Evolutionary conservation across 2,329 filamentous ascomycete genomes (phyloP), one percentile per base, ranked within the genome.

Genomic region (Talaromyces sp.): DNA sequence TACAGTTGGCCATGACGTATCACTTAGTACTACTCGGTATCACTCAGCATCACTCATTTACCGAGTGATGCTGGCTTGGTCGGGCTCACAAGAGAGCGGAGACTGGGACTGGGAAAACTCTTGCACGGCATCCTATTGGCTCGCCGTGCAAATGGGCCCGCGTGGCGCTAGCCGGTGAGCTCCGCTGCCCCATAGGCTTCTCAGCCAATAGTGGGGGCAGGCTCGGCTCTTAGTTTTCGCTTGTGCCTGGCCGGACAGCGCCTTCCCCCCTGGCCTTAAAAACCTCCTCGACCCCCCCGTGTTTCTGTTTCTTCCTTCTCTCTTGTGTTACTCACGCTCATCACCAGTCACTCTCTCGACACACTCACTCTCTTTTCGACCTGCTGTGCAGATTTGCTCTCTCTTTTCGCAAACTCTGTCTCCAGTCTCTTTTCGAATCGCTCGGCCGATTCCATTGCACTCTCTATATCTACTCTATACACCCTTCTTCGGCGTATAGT

Each of bases 381-480:
- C 60, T 61, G 61, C 61, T 61, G 61, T 63, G 61, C 61, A 56
- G 61, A 63, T 41, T 58, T 63, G 60, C 59, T 59, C 31, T 57
- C 52, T 59, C 57, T 35, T 61, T 58, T 35, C 55, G 56, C 61
- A 59, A 59, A 48, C 35, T 50, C 50, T 54, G 38, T 38, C 58
- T 26, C 43, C 35, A 31, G 32, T 52, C 35, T 26, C 9, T 60
- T 48, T 50, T 38, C 51, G 57, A 54, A 59, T 63, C 62, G 62
- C 60, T 48, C 59, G 62, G 48, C 60, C 62, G 62, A 63, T 63
- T 63, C 60, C 35, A 35, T 46, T 29, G 27, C 56, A 52, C 35
- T 56, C 38, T n/a, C 35, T 56, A 48, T 41, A 38, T 38, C 6
- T 17, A 17, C 46, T 38, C 46, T 35, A 27, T 35, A 54, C 35